Evolutionary conservation across 371 early-diverging fungal genomes (phyloP).

Genomic region (Gilbertella persicaria): DNA sequence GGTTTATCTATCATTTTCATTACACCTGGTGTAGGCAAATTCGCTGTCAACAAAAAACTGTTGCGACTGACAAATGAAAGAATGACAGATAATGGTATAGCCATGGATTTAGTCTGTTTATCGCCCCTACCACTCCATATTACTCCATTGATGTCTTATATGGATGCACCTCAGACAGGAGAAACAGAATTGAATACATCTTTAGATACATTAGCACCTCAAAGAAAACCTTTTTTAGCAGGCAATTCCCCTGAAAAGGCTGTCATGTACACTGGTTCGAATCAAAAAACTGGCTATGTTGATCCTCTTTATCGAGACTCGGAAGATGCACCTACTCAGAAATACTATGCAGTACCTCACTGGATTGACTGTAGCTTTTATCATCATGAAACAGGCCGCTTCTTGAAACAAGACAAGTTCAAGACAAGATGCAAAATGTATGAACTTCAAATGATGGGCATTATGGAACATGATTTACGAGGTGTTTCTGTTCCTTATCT

Average conservation of each 20-base stretch:
- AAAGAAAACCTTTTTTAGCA: conserved; percentile 2
- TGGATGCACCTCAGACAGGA: conserved; percentile 46
- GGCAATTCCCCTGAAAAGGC: conserved; percentile 40
- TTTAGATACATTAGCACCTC: conserved; percentile 17
- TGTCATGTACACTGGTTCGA: conserved; percentile 11
- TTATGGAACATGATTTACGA: conserved; percentile 69
- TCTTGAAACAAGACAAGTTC: conserved; percentile 57
- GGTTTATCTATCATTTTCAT: conserved; percentile 92
- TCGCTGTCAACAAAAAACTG: conserved; percentile 82
- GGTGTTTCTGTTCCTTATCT: conserved; percentile 63
- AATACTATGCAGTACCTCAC: conserved; percentile 81
- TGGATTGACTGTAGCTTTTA: conserved; percentile 95
- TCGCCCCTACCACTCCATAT: conserved; percentile 86
- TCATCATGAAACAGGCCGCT: conserved; percentile 56
- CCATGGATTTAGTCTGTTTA: conserved; percentile 91
- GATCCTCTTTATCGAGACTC: conserved; percentile 64
- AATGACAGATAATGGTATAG: conserved; percentile 92
- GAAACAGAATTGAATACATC: conserved; percentile 10
- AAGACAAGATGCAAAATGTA: conserved; percentile 80
- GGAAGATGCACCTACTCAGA: conserved; percentile 34
- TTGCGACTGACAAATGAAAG: conserved; percentile 91
- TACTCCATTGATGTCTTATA: conserved; percentile 87
- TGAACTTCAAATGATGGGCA: conserved; percentile 82
- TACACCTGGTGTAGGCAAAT: conserved; percentile 88
- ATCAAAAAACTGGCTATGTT: conserved; percentile 41